Base-by-base conservation (phyloP, 345 rosid species). In the Bretschneidera sinensis region DNA sequence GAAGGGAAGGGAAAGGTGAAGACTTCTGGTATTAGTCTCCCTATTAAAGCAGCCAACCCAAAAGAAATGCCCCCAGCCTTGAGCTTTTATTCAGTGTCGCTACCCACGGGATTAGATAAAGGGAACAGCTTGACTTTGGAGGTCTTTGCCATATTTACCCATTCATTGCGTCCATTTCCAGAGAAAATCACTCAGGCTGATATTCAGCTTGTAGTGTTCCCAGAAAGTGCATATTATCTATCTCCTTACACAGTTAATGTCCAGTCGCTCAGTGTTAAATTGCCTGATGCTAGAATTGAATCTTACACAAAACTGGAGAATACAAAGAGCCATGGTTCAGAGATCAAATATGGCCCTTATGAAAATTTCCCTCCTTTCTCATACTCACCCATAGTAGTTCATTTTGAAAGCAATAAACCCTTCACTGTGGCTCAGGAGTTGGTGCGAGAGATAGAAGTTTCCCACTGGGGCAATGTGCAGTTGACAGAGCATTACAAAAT, bases 401-500 rank as follows among this genome's bases (percentile, higher is more conserved):
- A 95, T 76, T 95, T 95, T 72, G 97, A 86, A 72, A 79, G 79
- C 85, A 88, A 86, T 63, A 79, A 83, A 54, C 91, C 96, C 13
- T 91, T 91, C 59, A 81, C 92, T 69, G 86, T 85, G 61, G 96
- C 95, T 55, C 66, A 64, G 65, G 89, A 85, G 73, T 76, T 94
- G 51, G 87, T 85, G 43, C 72, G 95, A 53, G 99, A 95, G 75
- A 82, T 95, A 63, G 96, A 90, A 74, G 82, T 95, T 65, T 95
- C 99, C 53, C 97, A 88, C 21, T 95, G 99, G 99, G 97, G 97
- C 51, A 85, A 87, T 43, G 89, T 95, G 59, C 95, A 88, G 73
- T 75, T 95, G 48, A 85, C 97, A 0, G 99, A 95, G 72, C 78
- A 95, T 72, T 95, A 95, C 70, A 77, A 78, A 43, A 49, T 95